Evolutionary conservation across 2,329 filamentous ascomycete species (phyloP).

Genomic region (Coniella vitis): DNA sequence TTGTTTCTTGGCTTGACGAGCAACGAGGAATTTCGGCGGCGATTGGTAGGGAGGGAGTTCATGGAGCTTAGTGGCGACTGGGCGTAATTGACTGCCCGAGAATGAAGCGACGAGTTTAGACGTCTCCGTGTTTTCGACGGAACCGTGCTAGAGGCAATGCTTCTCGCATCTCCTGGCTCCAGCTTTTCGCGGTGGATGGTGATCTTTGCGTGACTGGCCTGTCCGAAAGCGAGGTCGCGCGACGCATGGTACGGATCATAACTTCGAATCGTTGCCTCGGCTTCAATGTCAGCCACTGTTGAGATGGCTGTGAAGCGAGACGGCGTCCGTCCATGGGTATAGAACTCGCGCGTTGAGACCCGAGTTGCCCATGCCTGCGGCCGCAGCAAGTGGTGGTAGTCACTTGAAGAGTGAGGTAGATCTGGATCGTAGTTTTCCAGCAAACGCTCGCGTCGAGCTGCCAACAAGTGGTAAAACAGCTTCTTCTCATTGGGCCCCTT

Average conservation of each 20-base stretch:
- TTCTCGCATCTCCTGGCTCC: constrained; percentile 24
- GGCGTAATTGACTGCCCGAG: constrained; percentile 20
- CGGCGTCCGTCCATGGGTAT: constrained; percentile 45
- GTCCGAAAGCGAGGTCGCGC: constrained; percentile 35
- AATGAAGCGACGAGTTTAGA: constrained; percentile 10
- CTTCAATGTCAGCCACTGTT: constrained; percentile 46
- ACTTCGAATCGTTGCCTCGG: constrained; percentile 49
- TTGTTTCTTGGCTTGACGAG: constrained; percentile 41
- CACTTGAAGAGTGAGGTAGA: constrained; percentile 78
- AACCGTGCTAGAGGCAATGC: constrained; percentile 29
- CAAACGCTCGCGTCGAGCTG: constrained; percentile 75
- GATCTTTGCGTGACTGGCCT: constrained; percentile 58
- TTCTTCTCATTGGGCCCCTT: constrained; percentile 80
- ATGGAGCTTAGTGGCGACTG: constrained; percentile 36
- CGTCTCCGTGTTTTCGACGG: constrained; percentile 12
- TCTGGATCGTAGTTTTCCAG: constrained; percentile 80
- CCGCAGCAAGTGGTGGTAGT: constrained; percentile 71
- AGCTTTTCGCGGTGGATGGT: constrained; percentile 52
- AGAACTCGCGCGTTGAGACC: constrained; percentile 56
- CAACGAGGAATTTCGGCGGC: constrained; percentile 34
- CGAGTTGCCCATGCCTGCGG: constrained; percentile 52
- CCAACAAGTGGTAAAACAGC: constrained; percentile 80
- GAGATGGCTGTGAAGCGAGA: constrained; percentile 62
- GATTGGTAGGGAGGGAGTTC: constrained; percentile 42
- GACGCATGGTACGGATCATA: constrained; percentile 83